phyloP scores from a whole-genome alignment of 2,329 filamentous ascomycete species.

The Eurotiales sp. region DNA sequence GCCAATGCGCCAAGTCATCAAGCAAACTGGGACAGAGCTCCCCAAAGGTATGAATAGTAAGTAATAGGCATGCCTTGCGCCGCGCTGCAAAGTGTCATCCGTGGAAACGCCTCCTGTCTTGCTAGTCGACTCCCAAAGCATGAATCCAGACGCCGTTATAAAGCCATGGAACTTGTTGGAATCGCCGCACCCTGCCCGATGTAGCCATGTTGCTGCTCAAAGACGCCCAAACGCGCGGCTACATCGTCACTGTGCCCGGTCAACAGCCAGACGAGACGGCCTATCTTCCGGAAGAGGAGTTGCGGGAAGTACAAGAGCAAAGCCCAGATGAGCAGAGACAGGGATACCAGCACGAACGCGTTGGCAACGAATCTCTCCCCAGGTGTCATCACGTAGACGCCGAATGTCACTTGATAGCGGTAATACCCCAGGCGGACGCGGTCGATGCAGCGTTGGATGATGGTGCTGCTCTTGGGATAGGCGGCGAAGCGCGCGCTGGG shows the following conservation, averaged over 20 bases:
- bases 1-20: background rate
- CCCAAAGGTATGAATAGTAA: too few species aligned
- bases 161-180: slow-evolving; percentile 8
- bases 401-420: slow-evolving; percentile 46
- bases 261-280: slow-evolving; percentile 34
- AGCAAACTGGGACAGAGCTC: too few species aligned
- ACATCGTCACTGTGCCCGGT: slow-evolving; percentile 33
- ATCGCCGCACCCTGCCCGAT: background rate
- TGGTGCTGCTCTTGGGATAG: slow-evolving; percentile 20
- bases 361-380: slow-evolving; percentile 43
- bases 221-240: slow-evolving; percentile 24
- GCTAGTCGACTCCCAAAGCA: too few species aligned
- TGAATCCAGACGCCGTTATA: background rate
- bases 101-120: too few species aligned
- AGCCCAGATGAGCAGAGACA: slow-evolving; percentile 35
- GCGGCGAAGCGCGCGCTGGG: slow-evolving; percentile 4
- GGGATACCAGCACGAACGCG: slow-evolving; percentile 33
- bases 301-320: slow-evolving; percentile 35
- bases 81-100: too few species aligned
- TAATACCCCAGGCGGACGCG: slow-evolving; percentile 41
- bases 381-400: slow-evolving; percentile 42
- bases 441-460: slow-evolving; percentile 29
- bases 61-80: too few species aligned
- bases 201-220: slow-evolving; percentile 20
- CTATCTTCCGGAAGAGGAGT: slow-evolving; percentile 34